These are phyloP conservation scores for Linnemannia schmuckeri DNA, from an alignment of 192 early-diverging fungal genomes.

Conservation along the genomic window DNA sequence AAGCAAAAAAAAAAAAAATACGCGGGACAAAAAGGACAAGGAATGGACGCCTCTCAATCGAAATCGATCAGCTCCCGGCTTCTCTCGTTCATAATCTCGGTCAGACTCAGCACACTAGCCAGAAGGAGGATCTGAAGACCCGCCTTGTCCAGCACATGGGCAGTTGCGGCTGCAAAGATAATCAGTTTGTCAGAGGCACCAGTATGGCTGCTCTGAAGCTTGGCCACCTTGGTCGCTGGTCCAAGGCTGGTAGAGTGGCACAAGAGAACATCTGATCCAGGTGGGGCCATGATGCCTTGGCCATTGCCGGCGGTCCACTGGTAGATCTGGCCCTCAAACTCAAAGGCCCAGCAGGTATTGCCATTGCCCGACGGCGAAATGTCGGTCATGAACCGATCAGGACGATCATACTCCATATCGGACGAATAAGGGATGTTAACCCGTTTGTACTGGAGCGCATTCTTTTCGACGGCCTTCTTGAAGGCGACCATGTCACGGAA, in stretches of 20 bases:
- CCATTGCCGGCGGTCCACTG: conserved; percentile 47
- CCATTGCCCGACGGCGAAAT: not conserved
- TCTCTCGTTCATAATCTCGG: conserved; percentile 52
- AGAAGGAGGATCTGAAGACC: conserved; percentile 44
- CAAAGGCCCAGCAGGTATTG: conserved; percentile 45
- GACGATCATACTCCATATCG: conserved; percentile 18
- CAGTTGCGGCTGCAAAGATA: conserved; percentile 19
- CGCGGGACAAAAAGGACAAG: not conserved
- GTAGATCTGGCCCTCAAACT: conserved; percentile 50
- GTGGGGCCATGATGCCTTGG: conserved; percentile 40
- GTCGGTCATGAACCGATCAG: conserved; percentile 1
- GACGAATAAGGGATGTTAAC: conserved; percentile 6
- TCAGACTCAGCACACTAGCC: conserved; percentile 39
- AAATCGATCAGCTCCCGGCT: conserved; percentile 49
- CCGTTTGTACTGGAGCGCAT: conserved; percentile 34
- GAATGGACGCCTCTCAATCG: conserved; percentile 12
- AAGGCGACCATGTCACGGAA: conserved; percentile 54
- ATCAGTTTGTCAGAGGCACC: conserved; percentile 43
- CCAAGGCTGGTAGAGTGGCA: conserved; percentile 44
- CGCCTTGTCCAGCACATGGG: conserved; percentile 42
- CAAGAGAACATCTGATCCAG: conserved; percentile 43
- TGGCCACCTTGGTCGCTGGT: conserved; percentile 40
- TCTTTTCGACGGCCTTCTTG: conserved; percentile 57
- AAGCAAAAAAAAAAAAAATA: not conserved
- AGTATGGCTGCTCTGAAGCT: conserved; percentile 48